Conservation (phyloP, 805 yeast species). For the Isabelozyma pseudorhagii region DNA sequence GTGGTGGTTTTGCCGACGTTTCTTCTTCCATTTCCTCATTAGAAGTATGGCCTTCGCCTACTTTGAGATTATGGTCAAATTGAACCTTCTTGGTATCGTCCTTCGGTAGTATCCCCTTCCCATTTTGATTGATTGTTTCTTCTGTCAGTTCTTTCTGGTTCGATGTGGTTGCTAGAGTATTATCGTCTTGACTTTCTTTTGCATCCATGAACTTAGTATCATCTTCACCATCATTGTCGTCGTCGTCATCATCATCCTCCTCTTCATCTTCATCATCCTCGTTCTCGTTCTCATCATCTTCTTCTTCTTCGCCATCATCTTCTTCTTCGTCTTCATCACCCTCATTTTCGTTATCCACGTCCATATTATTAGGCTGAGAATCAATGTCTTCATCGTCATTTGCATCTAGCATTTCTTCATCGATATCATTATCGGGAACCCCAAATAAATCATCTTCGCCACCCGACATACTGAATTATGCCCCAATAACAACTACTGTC, state of each 20-base stretch:
- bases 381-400: slow-evolving; percentile 17
- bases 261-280: slow-evolving; percentile 15
- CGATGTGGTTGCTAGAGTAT: background rate
- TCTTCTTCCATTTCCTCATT: slow-evolving; percentile 4
- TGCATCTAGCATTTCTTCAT: slow-evolving; percentile 13
- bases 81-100: slow-evolving; percentile 7
- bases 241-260: slow-evolving; percentile 13
- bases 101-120: background rate
- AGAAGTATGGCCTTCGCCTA: slow-evolving; percentile 3
- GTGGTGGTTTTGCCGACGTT: slow-evolving; percentile 1
- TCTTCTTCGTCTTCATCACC: slow-evolving; percentile 24
- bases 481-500: background rate
- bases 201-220: slow-evolving; percentile 14
- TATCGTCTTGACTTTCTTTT: slow-evolving; percentile 8
- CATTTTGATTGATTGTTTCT: background rate
- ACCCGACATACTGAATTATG: background rate
- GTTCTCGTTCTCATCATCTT: slow-evolving; percentile 15
- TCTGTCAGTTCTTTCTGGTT: slow-evolving; percentile 1
- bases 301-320: slow-evolving; percentile 23
- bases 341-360: slow-evolving; percentile 16
- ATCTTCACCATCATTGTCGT: slow-evolving; percentile 14
- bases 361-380: slow-evolving; percentile 11
- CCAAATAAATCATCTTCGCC: slow-evolving; percentile 29
- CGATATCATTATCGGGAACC: slow-evolving; percentile 9
- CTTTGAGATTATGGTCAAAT: slow-evolving; percentile 6